These are phyloP conservation scores for Aureobasidium melanogenum DNA, from an alignment of 2,329 filamentous ascomycete species.

Conservation along the genomic window DNA sequence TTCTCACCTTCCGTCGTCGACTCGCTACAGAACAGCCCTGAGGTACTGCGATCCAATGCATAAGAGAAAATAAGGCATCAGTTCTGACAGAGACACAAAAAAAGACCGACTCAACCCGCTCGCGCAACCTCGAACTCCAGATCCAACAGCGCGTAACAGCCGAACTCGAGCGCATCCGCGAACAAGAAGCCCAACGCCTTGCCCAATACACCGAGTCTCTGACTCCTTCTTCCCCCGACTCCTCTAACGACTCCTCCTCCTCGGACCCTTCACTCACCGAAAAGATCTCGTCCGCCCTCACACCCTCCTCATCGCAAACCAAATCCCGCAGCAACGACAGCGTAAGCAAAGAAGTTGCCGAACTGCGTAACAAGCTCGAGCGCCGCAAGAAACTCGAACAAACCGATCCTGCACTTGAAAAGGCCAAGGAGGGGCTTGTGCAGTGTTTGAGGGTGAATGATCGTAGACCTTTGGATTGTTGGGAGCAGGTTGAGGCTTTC, in stretches of 20 bases:
- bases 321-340: constrained; percentile 41
- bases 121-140: constrained; percentile 74
- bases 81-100: not conserved
- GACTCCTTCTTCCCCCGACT: constrained; percentile 17
- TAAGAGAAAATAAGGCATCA: not conserved
- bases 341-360: constrained; percentile 50
- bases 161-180: constrained; percentile 73
- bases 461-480: constrained; percentile 84
- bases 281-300: constrained; percentile 21
- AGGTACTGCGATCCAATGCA: constrained; percentile 51
- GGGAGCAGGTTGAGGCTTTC: constrained; percentile 84
- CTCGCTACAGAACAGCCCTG: constrained; percentile 71
- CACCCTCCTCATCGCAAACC: constrained; percentile 17
- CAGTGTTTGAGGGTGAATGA: constrained; percentile 77
- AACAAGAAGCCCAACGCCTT: constrained; percentile 61
- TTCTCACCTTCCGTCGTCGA: constrained; percentile 79
- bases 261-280: constrained; percentile 14
- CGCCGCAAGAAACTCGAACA: constrained; percentile 50
- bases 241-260: constrained; percentile 15
- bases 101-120: constrained; percentile 81
- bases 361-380: constrained; percentile 42
- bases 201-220: constrained; percentile 51
- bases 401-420: constrained; percentile 62
- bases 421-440: constrained; percentile 66
- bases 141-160: constrained; percentile 78